These are phyloP conservation scores for Hippophae rhamnoides DNA, from an alignment of 306 rosid species.

Conservation along the genomic window DNA sequence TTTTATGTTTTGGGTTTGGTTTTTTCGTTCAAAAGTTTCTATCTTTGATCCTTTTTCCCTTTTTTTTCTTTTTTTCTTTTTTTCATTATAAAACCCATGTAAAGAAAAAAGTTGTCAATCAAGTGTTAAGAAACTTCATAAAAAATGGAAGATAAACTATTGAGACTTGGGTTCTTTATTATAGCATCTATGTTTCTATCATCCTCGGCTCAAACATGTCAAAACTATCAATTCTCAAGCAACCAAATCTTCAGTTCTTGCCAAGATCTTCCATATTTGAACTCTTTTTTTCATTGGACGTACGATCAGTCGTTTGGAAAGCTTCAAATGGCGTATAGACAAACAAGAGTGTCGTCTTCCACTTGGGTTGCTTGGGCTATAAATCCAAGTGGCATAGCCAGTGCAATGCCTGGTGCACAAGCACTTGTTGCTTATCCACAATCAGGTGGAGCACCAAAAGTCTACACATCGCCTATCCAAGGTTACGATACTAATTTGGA, in stretches of 20 bases:
- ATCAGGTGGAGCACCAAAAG: conserved; percentile 20
- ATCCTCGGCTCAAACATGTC: conserved; percentile 47
- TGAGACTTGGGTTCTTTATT: conserved; percentile 21
- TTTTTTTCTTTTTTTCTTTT: no score
- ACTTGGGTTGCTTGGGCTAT: conserved; percentile 76
- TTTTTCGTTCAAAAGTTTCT: no score
- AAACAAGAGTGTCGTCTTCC: conserved; percentile 19
- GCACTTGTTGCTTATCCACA: conserved; percentile 38
- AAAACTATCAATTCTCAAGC: conserved; percentile 11
- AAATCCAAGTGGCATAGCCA: conserved; percentile 18
- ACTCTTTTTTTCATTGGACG: conserved; percentile 61
- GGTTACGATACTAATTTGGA: neutral
- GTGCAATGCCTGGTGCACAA: conserved; percentile 52
- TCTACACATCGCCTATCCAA: conserved; percentile 17
- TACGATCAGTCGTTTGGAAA: conserved; percentile 20
- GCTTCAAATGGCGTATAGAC: conserved; percentile 54
- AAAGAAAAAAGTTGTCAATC: no score
- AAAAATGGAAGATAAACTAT: neutral
- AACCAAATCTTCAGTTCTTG: conserved; percentile 29
- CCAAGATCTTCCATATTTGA: conserved; percentile 34
- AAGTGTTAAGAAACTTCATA: no score
- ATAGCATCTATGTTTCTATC: conserved; percentile 19
- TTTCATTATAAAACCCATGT: no score
- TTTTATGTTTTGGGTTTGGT: no score
- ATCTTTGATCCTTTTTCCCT: no score